A percentile compares a stretch with the other conserved stretches of the same genome.
Conservation (phyloP, 768 basidiomycete species). For the Leucogyrophana mollusca region DNA sequence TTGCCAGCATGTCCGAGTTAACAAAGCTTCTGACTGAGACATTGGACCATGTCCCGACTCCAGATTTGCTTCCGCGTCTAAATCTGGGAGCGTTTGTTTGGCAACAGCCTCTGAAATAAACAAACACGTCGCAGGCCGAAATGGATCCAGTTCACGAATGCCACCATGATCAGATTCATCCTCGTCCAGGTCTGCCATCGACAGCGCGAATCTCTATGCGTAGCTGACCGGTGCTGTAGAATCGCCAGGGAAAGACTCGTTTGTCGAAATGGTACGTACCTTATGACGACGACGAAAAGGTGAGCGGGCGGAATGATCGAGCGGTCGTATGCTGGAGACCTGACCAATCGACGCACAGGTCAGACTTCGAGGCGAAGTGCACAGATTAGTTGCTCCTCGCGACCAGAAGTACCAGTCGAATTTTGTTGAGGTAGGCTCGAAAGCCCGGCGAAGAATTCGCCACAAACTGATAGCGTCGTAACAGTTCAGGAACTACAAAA, state of each 20-base stretch:
- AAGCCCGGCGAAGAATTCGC: slow-evolving; percentile 63
- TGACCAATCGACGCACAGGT: slow-evolving; percentile 48
- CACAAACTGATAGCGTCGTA: slow-evolving; percentile 4
- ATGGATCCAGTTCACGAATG: slow-evolving; percentile 11
- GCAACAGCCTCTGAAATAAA: slow-evolving; percentile 11
- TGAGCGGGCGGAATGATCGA: slow-evolving; percentile 25
- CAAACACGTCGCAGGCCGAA: neutral
- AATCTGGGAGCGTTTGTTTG: slow-evolving; percentile 8
- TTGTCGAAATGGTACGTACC: slow-evolving; percentile 99
- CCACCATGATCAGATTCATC: slow-evolving; percentile 92
- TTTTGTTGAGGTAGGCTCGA: slow-evolving; percentile 89
- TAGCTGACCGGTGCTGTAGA: slow-evolving; percentile 45
- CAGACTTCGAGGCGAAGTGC: slow-evolving; percentile 92
- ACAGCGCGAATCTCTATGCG: neutral
- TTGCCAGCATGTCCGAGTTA: too few species aligned
- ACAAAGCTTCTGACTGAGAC: too few species aligned
- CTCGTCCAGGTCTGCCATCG: slow-evolving; percentile 75
- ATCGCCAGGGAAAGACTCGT: slow-evolving; percentile 97
- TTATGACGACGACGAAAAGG: slow-evolving; percentile 99
- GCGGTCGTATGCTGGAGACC: neutral
- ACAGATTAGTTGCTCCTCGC: slow-evolving; percentile 90
- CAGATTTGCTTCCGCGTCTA: too few species aligned
- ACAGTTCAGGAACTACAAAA: slow-evolving; percentile 96
- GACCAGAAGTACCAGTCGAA: slow-evolving; percentile 99
- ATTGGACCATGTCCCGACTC: too few species aligned